These are phyloP conservation scores for Ganoderma leucocontextum DNA, from an alignment of 1,284 basidiomycete genomes.

Conservation along the genomic window DNA sequence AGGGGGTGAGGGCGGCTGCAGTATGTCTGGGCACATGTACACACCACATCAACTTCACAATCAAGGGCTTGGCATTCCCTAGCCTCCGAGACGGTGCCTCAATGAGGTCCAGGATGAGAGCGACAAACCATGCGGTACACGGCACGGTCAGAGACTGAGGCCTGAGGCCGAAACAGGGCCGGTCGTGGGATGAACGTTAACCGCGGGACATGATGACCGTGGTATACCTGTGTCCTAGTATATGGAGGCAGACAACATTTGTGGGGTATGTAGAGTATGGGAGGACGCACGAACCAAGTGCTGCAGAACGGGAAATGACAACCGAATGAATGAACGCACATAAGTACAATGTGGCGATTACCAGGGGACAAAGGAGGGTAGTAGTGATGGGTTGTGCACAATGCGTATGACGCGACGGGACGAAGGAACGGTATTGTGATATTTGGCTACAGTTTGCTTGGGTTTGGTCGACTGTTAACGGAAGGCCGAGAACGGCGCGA, in stretches of 20 bases:
- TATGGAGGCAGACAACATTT: constrained; percentile 21
- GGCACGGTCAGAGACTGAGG: background rate
- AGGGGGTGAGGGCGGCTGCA: background rate
- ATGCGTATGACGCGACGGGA: constrained; percentile 8
- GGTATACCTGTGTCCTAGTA: constrained; percentile 1
- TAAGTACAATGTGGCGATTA: constrained; percentile 33
- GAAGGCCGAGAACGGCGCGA: background rate
- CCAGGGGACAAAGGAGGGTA: constrained; percentile 22
- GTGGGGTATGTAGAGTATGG: constrained; percentile 32
- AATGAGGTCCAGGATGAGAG: background rate
- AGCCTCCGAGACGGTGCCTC: background rate
- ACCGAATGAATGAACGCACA: constrained; percentile 24
- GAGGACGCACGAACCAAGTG: constrained; percentile 21
- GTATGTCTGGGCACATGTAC: too few species aligned
- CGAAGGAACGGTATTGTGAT: constrained; percentile 10
- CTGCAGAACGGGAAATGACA: constrained; percentile 6
- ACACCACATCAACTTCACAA: background rate
- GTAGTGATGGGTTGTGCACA: constrained; percentile 19
- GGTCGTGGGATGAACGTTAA: background rate
- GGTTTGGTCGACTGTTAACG: background rate
- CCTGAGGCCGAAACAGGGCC: background rate
- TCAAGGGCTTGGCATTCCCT: background rate
- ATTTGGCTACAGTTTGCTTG: constrained; percentile 26
- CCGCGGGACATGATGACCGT: background rate
- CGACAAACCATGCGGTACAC: background rate